Evolutionary conservation across 306 rosid species (phyloP), one percentile per base, ranked within the genome.

Genomic region (Castanospermum australe): DNA sequence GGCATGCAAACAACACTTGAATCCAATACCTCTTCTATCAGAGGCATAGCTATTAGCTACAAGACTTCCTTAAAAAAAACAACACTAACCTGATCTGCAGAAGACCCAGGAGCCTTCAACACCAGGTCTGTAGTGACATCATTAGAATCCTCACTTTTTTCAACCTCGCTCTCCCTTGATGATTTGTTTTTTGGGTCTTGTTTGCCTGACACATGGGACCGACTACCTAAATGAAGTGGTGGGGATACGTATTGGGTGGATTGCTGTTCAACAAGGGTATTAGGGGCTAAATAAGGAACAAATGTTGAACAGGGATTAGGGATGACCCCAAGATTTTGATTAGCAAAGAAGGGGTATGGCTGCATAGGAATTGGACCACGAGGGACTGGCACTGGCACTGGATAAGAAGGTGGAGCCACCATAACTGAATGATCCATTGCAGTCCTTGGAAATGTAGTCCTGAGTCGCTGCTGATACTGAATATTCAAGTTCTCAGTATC

Each of bases 381-480:
- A 69, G 98, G 89, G 71, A 94, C 87, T 9, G 92, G 73, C 75
- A 94, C 75, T n/a, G 92, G 91, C 81, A 90, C 64, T 0, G 98
- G 89, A 73, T 90, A 91, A 78, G 93, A 82, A 9, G 97, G 89
- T 12, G 92, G 97, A 78, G 89, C 94, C 89, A 89, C 84, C 60
- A 93, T 82, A 44, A 91, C 85, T 9, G 96, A 85, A 81, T 89
- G 98, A 82, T 96, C 99, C 84, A 91, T 88, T 51, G 91, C 81
- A 67, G 88, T 66, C 99, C 99, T 93, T 17, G 98, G 99, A 79
- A 67, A 87, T 90, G 88, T 81, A 45, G 88, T 90, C 79, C 96
- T 91, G 67, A 89, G 75, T 84, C 96, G 92, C 68, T 91, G 96
- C 71, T 96, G 98, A 86, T 87, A 89, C 86, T 96, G 98, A 66